Evolutionary conservation across 805 yeast species (phyloP).

Genomic region (Candida parachauliodes): DNA sequence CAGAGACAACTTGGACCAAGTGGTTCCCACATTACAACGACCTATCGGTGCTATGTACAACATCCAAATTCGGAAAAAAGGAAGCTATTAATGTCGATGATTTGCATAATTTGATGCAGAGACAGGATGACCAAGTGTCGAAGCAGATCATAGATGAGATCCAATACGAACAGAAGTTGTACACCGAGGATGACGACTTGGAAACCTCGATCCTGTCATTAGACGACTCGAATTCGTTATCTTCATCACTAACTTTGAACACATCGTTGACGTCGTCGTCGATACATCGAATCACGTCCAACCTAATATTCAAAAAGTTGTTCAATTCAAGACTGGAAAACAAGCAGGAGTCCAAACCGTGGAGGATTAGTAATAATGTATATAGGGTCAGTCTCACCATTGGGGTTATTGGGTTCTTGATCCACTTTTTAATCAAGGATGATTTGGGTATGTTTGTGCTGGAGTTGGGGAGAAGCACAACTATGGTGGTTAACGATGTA

Average conservation of each 20-base stretch:
- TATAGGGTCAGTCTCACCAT: conserved; percentile 35
- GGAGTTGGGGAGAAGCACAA: neutral
- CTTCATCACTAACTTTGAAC: conserved; percentile 32
- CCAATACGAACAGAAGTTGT: conserved; percentile 17
- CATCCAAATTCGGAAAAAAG: conserved; percentile 20
- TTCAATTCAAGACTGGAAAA: conserved; percentile 15
- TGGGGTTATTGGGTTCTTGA: conserved; percentile 36
- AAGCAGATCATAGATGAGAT: conserved; percentile 23
- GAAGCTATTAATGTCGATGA: conserved; percentile 7
- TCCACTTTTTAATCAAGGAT: conserved; percentile 30
- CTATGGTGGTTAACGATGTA: neutral
- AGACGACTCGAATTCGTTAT: conserved; percentile 10
- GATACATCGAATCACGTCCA: conserved; percentile 27
- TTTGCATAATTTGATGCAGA: conserved; percentile 14
- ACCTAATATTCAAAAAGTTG: conserved; percentile 27
- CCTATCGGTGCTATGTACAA: conserved; percentile 31
- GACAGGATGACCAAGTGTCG: conserved; percentile 33
- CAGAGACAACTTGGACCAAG: conserved; percentile 20
- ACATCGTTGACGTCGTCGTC: conserved; percentile 22
- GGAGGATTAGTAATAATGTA: conserved; percentile 15
- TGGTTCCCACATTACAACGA: conserved; percentile 35
- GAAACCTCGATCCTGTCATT: conserved; percentile 17
- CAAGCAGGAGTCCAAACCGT: conserved; percentile 9
- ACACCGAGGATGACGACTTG: conserved; percentile 7
- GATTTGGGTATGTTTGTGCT: conserved; percentile 10